These are phyloP conservation scores for Marasmius tenuissimus DNA, from an alignment of 1,284 basidiomycete species.

Conservation along the genomic window DNA sequence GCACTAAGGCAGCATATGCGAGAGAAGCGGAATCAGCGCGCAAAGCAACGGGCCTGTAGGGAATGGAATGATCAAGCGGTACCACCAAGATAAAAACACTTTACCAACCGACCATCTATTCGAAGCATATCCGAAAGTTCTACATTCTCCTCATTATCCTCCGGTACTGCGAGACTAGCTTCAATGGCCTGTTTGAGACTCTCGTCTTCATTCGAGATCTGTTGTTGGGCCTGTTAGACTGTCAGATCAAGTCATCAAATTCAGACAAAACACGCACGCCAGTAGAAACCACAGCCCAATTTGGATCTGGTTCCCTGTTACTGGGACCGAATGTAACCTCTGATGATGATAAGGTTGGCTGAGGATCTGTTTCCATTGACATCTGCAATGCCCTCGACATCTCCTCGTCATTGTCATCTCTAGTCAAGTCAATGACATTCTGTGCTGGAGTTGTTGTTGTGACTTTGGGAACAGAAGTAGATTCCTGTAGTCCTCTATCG, in stretches of 20 bases:
- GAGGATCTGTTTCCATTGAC: constrained; percentile 42
- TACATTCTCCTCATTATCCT: constrained; percentile 35
- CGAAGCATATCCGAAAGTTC: constrained; percentile 52
- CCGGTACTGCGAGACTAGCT: constrained; percentile 34
- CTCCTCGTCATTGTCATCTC: constrained; percentile 52
- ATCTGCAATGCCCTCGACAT: constrained; percentile 51
- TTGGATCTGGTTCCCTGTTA: constrained; percentile 57
- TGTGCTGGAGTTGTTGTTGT: constrained; percentile 34
- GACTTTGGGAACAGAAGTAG: constrained; percentile 20
- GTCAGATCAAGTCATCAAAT: not conserved
- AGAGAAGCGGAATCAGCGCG: constrained; percentile 52
- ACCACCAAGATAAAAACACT: not conserved
- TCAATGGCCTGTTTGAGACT: constrained; percentile 19
- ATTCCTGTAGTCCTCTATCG: constrained; percentile 36
- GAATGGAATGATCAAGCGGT: constrained; percentile 2
- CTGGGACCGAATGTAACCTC: constrained; percentile 51
- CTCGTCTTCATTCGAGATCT: constrained; percentile 14
- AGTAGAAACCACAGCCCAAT: constrained; percentile 68
- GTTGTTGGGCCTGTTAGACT: constrained; percentile 5
- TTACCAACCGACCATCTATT: constrained; percentile 56
- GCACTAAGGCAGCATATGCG: constrained; percentile 56
- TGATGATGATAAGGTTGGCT: constrained; percentile 13
- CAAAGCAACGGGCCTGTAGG: constrained; percentile 59
- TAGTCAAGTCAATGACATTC: constrained; percentile 56
- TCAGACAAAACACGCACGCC: constrained; percentile 41